These are phyloP conservation scores for Trichoderma simmonsii DNA, from an alignment of 2,329 filamentous ascomycete species.

Conservation along the genomic window DNA sequence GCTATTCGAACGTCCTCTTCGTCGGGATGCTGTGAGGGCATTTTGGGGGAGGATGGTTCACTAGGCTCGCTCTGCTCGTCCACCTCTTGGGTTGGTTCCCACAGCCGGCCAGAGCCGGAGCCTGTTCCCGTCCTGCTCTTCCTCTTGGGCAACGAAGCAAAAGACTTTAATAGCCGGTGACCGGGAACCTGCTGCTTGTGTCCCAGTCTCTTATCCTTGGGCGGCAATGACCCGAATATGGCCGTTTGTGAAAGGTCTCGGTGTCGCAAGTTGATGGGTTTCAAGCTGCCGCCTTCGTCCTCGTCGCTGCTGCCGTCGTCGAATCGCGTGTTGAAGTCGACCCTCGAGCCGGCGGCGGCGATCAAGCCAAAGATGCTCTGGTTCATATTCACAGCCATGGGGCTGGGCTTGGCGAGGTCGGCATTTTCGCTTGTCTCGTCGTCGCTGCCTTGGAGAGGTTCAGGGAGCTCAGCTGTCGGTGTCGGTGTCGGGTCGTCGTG, in stretches of 20 bases:
- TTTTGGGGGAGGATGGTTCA: conserved; percentile 25
- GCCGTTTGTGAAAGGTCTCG: conserved; percentile 42
- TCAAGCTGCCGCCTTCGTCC: conserved; percentile 56
- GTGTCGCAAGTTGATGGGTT: conserved; percentile 44
- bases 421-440: conserved; percentile 51
- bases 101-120: conserved; percentile 39
- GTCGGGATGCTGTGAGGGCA: conserved; percentile 20
- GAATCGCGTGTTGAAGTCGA: conserved; percentile 78
- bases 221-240: conserved; percentile 33
- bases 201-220: conserved; percentile 30
- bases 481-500: conserved; percentile 36
- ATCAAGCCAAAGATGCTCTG: conserved; percentile 94
- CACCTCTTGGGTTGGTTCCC: conserved; percentile 36
- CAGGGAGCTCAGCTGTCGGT: conserved; percentile 47
- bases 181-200: conserved; percentile 63
- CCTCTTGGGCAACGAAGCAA: conserved; percentile 57
- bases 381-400: conserved; percentile 73
- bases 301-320: conserved; percentile 79
- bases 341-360: conserved; percentile 77
- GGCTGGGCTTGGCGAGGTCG: conserved; percentile 41
- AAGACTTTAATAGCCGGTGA: conserved; percentile 61
- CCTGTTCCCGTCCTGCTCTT: conserved; percentile 43
- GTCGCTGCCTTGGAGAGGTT: conserved; percentile 50
- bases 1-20: conserved; percentile 51
- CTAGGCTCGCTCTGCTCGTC: conserved; percentile 30